Evolutionary conservation across 2,329 filamentous ascomycete genomes (phyloP).

Genomic region (Hymenoscyphus scutula): DNA sequence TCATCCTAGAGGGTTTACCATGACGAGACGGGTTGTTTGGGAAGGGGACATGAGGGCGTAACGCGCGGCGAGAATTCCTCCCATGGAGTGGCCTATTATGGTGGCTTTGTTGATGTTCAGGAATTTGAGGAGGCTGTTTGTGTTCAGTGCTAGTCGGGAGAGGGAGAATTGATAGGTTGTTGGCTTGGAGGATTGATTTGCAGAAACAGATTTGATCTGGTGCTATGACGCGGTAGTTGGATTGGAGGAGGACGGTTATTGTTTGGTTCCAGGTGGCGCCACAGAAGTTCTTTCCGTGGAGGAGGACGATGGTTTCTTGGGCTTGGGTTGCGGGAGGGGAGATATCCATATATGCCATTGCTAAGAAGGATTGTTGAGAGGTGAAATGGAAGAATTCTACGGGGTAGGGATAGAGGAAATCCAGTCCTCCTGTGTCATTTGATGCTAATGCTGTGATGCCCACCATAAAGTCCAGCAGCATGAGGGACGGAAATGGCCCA

Average conservation of each 20-base stretch:
- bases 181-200: conserved; percentile 56
- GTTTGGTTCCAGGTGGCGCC: conserved; percentile 51
- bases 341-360: conserved; percentile 54
- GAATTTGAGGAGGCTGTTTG: conserved; percentile 44
- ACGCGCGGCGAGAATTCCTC: conserved; percentile 52
- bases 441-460: neutral
- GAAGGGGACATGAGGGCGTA: conserved; percentile 51
- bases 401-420: conserved; percentile 51
- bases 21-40: conserved; percentile 43
- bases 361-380: conserved; percentile 47
- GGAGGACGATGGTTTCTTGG: conserved; percentile 42
- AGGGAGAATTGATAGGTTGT: conserved; percentile 51
- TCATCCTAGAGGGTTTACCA: conserved; percentile 46
- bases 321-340: conserved; percentile 35
- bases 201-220: conserved; percentile 57
- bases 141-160: conserved; percentile 51
- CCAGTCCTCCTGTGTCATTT: conserved; percentile 12
- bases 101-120: conserved; percentile 45
- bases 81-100: conserved; percentile 54
- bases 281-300: conserved; percentile 58
- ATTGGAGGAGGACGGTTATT: conserved; percentile 41
- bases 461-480: neutral
- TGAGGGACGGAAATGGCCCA: neutral
- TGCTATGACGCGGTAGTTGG: conserved; percentile 51
- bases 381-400: conserved; percentile 48